Evolutionary conservation across 345 rosid genomes (phyloP).

Genomic region (Hypericum androsaemum): DNA sequence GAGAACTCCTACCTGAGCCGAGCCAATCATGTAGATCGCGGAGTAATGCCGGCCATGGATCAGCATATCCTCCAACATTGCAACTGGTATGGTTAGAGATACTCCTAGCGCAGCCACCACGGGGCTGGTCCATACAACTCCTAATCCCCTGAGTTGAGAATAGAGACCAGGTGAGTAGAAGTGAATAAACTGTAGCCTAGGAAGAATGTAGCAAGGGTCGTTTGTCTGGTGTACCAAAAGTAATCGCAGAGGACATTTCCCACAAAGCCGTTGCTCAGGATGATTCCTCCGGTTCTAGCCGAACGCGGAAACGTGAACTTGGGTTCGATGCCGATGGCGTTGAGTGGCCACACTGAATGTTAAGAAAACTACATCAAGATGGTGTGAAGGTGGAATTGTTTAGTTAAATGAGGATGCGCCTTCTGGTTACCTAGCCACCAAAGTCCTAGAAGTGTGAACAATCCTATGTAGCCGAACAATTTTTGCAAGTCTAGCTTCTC

Average conservation of each 20-base stretch:
- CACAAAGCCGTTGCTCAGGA: constrained; percentile 26
- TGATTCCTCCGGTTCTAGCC: constrained; percentile 11
- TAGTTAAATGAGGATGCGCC: background rate
- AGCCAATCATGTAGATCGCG: constrained; percentile 21
- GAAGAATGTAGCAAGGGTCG: no score
- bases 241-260: constrained; percentile 35
- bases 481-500: constrained; percentile 38
- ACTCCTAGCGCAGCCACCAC: constrained; percentile 34
- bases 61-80: constrained; percentile 37
- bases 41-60: constrained; percentile 31
- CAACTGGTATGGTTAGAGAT: constrained; percentile 36
- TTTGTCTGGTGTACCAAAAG: constrained; percentile 22
- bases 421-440: constrained; percentile 40
- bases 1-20: constrained; percentile 21
- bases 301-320: constrained; percentile 28
- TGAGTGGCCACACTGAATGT: constrained; percentile 33
- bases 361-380: background rate
- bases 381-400: no score
- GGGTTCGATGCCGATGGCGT: constrained; percentile 35
- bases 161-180: no score
- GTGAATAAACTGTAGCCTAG: no score
- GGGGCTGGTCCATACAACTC: constrained; percentile 39
- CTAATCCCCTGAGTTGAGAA: constrained; percentile 25
- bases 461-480: constrained; percentile 35
- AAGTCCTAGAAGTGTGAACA: constrained; percentile 23